phyloP scores from a whole-genome alignment of 306 rosid genomes.

The Rosa persica region DNA sequence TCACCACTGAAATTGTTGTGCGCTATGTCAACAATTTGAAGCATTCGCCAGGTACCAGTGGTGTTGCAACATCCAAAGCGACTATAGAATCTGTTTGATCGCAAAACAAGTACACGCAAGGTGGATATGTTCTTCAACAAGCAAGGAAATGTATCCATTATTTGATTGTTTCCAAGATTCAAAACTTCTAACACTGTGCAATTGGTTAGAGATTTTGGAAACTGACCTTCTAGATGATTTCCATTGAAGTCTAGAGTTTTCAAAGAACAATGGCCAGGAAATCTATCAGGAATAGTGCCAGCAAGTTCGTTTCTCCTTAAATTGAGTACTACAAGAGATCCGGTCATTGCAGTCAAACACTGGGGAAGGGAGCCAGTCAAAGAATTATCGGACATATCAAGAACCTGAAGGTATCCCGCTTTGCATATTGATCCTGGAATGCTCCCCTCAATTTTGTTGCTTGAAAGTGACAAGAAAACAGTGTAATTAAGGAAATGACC shows the following conservation, averaged over 20 bases:
- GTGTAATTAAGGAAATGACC: neutral
- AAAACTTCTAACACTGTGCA: slow-evolving; percentile 23
- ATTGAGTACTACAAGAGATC: slow-evolving; percentile 9
- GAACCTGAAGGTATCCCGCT: neutral
- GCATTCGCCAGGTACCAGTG: neutral
- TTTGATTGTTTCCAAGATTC: slow-evolving; percentile 28
- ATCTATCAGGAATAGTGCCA: too few relatives aligned
- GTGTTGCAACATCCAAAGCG: neutral
- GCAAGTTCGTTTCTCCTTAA: too few relatives aligned
- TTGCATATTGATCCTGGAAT: slow-evolving; percentile 26
- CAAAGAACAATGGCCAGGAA: too few relatives aligned
- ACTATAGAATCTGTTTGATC: slow-evolving; percentile 8
- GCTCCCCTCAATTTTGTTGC: neutral
- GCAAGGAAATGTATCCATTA: slow-evolving; percentile 14
- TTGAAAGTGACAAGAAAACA: slow-evolving; percentile 15
- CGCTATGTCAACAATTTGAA: slow-evolving; percentile 29
- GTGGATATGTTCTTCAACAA: slow-evolving; percentile 19
- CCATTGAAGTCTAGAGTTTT: neutral
- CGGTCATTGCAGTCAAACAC: neutral
- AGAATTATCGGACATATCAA: slow-evolving; percentile 29
- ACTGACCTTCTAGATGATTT: neutral
- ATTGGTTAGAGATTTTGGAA: slow-evolving; percentile 30
- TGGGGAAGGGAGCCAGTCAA: slow-evolving; percentile 24
- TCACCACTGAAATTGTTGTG: slow-evolving; percentile 18
- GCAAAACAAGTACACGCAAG: slow-evolving; percentile 28